phyloP scores from a whole-genome alignment of 1,284 basidiomycete genomes.

The Microstroma glucosiphilum region DNA sequence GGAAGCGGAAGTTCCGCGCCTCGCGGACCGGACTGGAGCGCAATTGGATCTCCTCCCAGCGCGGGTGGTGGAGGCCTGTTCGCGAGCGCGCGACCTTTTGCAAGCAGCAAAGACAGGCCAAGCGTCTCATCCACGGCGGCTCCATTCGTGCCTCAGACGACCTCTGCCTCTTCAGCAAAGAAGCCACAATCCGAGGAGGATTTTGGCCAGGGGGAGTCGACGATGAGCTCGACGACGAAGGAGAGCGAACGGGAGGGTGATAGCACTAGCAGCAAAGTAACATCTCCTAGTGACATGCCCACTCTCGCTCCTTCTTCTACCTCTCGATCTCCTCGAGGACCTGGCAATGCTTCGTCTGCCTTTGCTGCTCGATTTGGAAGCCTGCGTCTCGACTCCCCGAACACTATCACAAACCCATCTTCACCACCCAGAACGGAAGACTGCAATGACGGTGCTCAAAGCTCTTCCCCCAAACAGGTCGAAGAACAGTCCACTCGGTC shows the following conservation, averaged over 20 bases:
- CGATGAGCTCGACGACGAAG: constrained; percentile 17
- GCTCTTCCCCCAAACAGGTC: too few relatives aligned
- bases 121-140: background rate
- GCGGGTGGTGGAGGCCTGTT: constrained; percentile 12
- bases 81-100: constrained; percentile 5
- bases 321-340: background rate
- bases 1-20: too few relatives aligned
- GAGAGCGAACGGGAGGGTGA: constrained; percentile 9
- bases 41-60: constrained; percentile 28
- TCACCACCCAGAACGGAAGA: background rate
- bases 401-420: constrained; percentile 6
- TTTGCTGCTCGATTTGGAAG: constrained; percentile 26
- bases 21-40: constrained; percentile 28
- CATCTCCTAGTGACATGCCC: background rate
- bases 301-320: background rate
- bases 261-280: background rate
- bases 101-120: background rate
- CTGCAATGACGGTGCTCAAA: too few relatives aligned
- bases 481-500: constrained; percentile 3
- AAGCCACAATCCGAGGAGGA: constrained; percentile 17
- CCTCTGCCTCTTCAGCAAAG: background rate
- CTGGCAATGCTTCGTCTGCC: background rate
- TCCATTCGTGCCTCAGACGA: background rate
- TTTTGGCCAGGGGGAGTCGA: constrained; percentile 18
- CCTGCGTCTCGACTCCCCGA: constrained; percentile 30